These are phyloP conservation scores for Aureobasidium uvarum DNA, from an alignment of 2,329 filamentous ascomycete genomes.

Conservation along the genomic window DNA sequence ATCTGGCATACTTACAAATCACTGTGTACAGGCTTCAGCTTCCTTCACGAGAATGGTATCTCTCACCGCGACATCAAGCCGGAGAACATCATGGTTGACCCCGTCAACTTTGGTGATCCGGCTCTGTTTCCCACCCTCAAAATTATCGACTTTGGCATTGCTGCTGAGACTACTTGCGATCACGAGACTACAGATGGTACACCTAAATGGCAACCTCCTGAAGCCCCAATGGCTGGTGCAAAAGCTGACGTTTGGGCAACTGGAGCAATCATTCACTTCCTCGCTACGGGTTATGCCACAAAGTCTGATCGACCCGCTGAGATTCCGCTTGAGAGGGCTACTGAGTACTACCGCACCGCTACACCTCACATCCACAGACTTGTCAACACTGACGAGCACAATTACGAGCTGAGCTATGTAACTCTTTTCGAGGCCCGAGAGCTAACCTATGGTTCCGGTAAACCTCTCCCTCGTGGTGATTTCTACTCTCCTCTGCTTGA, in stretches of 20 bases:
- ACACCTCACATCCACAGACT: not conserved
- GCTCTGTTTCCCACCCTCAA: constrained; percentile 9
- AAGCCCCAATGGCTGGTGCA: not conserved
- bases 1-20: constrained; percentile 66
- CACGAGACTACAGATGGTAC: constrained; percentile 1
- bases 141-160: constrained; percentile 20
- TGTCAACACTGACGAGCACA: not conserved
- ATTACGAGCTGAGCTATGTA: not conserved
- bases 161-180: not conserved
- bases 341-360: not conserved
- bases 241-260: constrained; percentile 22
- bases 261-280: constrained; percentile 13
- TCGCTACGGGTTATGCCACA: not conserved
- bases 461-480: not conserved
- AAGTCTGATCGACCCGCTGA: not conserved
- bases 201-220: constrained; percentile 8
- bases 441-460: not conserved
- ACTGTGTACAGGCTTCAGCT: constrained; percentile 80
- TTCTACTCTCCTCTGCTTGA: constrained; percentile 21
- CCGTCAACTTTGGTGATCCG: constrained; percentile 42
- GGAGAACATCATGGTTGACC: constrained; percentile 94
- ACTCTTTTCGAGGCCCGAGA: constrained; percentile 5
- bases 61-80: constrained; percentile 94
- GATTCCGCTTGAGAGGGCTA: not conserved
- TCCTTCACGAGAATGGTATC: constrained; percentile 98